Percentiles rank a stretch among this genome's conserved stretches.
These are phyloP conservation scores for Maudiozyma barnettii DNA, from an alignment of 805 yeast species.

Conservation along the genomic window DNA sequence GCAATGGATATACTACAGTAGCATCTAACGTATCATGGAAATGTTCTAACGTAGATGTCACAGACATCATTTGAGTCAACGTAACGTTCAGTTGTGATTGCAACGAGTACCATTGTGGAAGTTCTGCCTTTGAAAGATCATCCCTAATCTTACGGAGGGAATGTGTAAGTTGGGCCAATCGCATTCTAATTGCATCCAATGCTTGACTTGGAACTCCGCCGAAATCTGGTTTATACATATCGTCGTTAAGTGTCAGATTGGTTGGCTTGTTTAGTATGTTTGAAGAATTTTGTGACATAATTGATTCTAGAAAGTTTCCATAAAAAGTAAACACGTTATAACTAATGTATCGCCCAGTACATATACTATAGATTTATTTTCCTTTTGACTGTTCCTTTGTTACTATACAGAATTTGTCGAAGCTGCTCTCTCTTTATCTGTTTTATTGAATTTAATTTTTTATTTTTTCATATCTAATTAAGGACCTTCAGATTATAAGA, in stretches of 20 bases:
- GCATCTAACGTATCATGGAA: slow-evolving; percentile 49
- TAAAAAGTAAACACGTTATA: too few relatives aligned
- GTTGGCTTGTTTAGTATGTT: background rate
- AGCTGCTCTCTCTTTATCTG: too few relatives aligned
- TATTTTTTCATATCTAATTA: too few relatives aligned
- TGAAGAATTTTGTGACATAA: slow-evolving; percentile 2
- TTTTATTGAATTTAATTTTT: too few relatives aligned
- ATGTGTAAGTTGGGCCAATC: slow-evolving; percentile 52
- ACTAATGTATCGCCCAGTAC: too few relatives aligned
- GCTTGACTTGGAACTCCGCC: slow-evolving; percentile 51
- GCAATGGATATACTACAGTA: slow-evolving; percentile 76
- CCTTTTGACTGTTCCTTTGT: too few relatives aligned
- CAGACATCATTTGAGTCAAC: slow-evolving; percentile 69
- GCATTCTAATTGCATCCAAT: slow-evolving; percentile 51
- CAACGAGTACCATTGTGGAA: slow-evolving; percentile 47
- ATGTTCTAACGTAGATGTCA: slow-evolving; percentile 58
- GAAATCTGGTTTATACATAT: slow-evolving; percentile 7
- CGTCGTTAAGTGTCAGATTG: slow-evolving; percentile 3
- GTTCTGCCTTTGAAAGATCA: slow-evolving; percentile 38
- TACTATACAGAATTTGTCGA: too few relatives aligned
- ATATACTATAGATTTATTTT: too few relatives aligned
- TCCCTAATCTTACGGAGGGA: slow-evolving; percentile 49
- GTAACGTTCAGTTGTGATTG: slow-evolving; percentile 81
- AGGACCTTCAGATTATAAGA: too few relatives aligned
- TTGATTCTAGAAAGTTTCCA: background rate